Conservation (phyloP, 2,329 filamentous ascomycete genomes). For the Ophioceras dolichostomum region DNA sequence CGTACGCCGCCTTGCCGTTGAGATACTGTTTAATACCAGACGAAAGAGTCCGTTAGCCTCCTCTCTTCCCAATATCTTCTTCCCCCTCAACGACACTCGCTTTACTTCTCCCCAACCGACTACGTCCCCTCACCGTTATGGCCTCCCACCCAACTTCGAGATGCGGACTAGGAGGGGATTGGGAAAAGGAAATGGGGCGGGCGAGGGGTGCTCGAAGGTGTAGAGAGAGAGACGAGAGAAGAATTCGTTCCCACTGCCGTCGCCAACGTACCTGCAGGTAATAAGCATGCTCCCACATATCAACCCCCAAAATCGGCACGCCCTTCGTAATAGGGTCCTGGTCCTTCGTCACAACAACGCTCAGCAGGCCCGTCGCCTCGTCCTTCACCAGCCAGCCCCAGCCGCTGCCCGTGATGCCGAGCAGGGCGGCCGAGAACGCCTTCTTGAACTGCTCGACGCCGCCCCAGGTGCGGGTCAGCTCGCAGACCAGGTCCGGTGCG, state of each 20-base stretch:
- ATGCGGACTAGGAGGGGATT: too few relatives aligned
- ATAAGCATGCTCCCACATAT: slow-evolving; percentile 94
- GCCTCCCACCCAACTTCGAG: too few relatives aligned
- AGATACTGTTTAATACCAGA: slow-evolving; percentile 41
- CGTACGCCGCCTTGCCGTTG: slow-evolving; percentile 63
- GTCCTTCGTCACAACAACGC: slow-evolving; percentile 73
- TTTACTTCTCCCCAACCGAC: too few relatives aligned
- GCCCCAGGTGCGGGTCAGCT: slow-evolving; percentile 58
- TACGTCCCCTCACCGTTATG: too few relatives aligned
- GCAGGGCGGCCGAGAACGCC: slow-evolving; percentile 50
- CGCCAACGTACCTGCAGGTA: slow-evolving; percentile 69
- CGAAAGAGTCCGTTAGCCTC: too few relatives aligned
- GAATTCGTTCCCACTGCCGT: too few relatives aligned
- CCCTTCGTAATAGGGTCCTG: slow-evolving; percentile 61
- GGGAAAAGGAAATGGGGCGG: not conserved
- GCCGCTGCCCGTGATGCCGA: slow-evolving; percentile 70
- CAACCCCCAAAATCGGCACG: slow-evolving; percentile 63
- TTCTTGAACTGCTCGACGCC: slow-evolving; percentile 51
- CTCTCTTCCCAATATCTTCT: not conserved
- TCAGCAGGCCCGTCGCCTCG: slow-evolving; percentile 37
- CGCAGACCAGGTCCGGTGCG: slow-evolving; percentile 32
- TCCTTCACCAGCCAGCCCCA: slow-evolving; percentile 80
- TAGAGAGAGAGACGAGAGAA: too few relatives aligned
- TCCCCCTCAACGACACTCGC: too few relatives aligned
- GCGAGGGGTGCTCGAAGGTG: too few relatives aligned